A percentile compares a stretch with the other conserved stretches of the same genome.
These are phyloP conservation scores for Potentilla sterilis DNA, from an alignment of 306 rosid species.

Conservation along the genomic window DNA sequence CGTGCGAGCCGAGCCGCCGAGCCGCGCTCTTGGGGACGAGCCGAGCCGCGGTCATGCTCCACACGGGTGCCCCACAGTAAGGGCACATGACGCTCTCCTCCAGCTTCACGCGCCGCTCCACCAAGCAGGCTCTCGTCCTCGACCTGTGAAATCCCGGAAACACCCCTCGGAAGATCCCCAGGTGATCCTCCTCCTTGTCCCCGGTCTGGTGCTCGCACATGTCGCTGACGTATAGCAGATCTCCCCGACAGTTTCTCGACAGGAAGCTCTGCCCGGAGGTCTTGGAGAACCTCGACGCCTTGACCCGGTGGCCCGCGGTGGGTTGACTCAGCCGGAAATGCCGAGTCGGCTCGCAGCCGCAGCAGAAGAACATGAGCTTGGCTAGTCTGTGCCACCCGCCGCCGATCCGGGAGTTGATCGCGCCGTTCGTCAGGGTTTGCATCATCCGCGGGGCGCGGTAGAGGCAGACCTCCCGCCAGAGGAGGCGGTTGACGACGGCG, in stretches of 20 bases:
- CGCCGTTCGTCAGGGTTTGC: slow-evolving; percentile 28
- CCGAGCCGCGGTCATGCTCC: slow-evolving; percentile 65
- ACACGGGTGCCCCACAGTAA: slow-evolving; percentile 53
- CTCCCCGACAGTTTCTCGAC: slow-evolving; percentile 40
- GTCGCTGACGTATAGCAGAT: slow-evolving; percentile 54
- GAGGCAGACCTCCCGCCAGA: slow-evolving; percentile 54
- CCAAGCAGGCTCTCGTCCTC: slow-evolving; percentile 46
- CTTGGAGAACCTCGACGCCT: slow-evolving; percentile 51
- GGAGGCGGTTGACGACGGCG: slow-evolving; percentile 51
- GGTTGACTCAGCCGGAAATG: slow-evolving; percentile 36
- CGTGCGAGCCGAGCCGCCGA: slow-evolving; percentile 58
- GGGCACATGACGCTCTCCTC: slow-evolving; percentile 49
- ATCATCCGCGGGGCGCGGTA: slow-evolving; percentile 54
- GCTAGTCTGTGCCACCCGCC: slow-evolving; percentile 67
- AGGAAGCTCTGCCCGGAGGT: slow-evolving; percentile 65
- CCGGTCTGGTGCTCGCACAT: slow-evolving; percentile 62
- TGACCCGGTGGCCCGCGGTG: slow-evolving; percentile 46
- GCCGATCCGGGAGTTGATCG: slow-evolving; percentile 39
- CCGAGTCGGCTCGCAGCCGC: slow-evolving; percentile 46
- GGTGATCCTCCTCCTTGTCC: slow-evolving; percentile 34
- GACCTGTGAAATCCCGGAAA: slow-evolving; percentile 50
- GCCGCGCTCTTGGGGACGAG: slow-evolving; percentile 62
- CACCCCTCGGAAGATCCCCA: slow-evolving; percentile 61
- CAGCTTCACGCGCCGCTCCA: slow-evolving; percentile 37
- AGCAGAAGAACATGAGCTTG: slow-evolving; percentile 60